Evolutionary conservation across 805 yeast species (phyloP).

Genomic region (Sugiyamaella qingdaonensis): DNA sequence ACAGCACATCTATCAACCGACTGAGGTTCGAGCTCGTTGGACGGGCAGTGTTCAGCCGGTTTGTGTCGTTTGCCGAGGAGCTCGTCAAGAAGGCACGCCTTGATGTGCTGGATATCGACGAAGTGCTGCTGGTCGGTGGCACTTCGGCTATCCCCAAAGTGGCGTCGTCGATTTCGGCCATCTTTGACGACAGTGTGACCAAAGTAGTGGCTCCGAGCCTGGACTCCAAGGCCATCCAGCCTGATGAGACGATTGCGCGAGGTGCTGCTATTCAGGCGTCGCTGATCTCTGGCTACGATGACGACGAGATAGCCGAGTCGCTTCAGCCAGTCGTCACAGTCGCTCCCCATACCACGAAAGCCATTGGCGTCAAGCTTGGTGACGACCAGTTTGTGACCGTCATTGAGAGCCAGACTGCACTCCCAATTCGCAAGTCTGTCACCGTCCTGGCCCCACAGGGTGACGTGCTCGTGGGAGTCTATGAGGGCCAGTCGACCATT

Average conservation of each 20-base stretch:
- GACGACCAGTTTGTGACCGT: slow-evolving; percentile 65
- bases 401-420: slow-evolving; percentile 78
- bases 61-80: slow-evolving; percentile 69
- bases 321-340: slow-evolving; percentile 77
- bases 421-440: slow-evolving; percentile 79
- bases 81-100: slow-evolving; percentile 77
- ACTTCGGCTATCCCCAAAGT: slow-evolving; percentile 89
- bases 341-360: slow-evolving; percentile 79
- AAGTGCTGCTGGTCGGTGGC: slow-evolving; percentile 91
- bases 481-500: slow-evolving; percentile 80
- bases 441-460: slow-evolving; percentile 58
- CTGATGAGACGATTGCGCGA: slow-evolving; percentile 83
- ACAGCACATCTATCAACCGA: slow-evolving; percentile 89
- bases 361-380: slow-evolving; percentile 78
- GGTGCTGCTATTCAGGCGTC: slow-evolving; percentile 98
- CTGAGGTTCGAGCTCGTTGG: slow-evolving; percentile 87
- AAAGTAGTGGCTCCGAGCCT: slow-evolving; percentile 67
- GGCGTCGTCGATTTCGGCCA: slow-evolving; percentile 61
- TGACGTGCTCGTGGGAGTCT: slow-evolving; percentile 63
- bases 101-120: slow-evolving; percentile 82
- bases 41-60: slow-evolving; percentile 68
- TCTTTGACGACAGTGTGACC: slow-evolving; percentile 75
- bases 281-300: slow-evolving; percentile 69
- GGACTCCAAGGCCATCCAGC: slow-evolving; percentile 75
- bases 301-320: slow-evolving; percentile 80